phyloP scores from a whole-genome alignment of 495 filamentous ascomycete species.

The Xylaria grammica region DNA sequence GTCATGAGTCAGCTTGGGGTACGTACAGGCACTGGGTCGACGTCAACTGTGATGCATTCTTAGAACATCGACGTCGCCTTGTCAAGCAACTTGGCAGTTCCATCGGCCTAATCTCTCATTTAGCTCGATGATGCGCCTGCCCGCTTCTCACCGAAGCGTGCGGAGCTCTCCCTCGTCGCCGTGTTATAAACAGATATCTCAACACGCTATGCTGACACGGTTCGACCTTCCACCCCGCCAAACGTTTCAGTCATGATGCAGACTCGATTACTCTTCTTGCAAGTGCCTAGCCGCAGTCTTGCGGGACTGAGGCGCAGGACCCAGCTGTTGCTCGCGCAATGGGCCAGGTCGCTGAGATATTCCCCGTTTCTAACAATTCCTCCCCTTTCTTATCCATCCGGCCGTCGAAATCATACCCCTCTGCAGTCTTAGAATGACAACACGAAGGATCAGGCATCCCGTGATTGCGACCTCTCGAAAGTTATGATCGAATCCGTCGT shows the following conservation, averaged over 20 bases:
- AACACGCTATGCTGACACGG: not conserved
- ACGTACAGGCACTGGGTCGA: not conserved
- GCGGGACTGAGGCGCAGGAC: conserved; percentile 31
- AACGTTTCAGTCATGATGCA: conserved; percentile 3
- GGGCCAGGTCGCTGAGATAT: conserved; percentile 18
- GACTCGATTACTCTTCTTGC: not conserved
- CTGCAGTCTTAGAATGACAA: conserved; percentile 10
- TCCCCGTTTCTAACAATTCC: conserved; percentile 3
- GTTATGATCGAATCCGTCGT: conserved; percentile 15
- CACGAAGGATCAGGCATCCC: conserved; percentile 11
- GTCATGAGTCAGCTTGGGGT: conserved; percentile 9
- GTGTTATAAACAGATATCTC: not conserved
- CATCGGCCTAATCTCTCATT: too few relatives aligned
- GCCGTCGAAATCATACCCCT: not conserved
- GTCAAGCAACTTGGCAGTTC: too few relatives aligned
- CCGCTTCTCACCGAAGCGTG: too few relatives aligned
- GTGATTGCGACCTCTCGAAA: conserved; percentile 22
- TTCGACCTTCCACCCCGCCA: not conserved
- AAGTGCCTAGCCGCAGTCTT: conserved; percentile 26
- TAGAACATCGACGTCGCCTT: not conserved
- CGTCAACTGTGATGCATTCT: not conserved
- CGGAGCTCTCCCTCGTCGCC: too few relatives aligned
- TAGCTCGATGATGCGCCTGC: too few relatives aligned
- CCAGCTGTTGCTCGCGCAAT: conserved; percentile 25
- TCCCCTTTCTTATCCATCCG: not conserved